Percentiles rank a stretch among this genome's conserved stretches.
Evolutionary conservation across 2,329 filamentous ascomycete genomes (phyloP).

Genomic region (Metarhizium humberi): DNA sequence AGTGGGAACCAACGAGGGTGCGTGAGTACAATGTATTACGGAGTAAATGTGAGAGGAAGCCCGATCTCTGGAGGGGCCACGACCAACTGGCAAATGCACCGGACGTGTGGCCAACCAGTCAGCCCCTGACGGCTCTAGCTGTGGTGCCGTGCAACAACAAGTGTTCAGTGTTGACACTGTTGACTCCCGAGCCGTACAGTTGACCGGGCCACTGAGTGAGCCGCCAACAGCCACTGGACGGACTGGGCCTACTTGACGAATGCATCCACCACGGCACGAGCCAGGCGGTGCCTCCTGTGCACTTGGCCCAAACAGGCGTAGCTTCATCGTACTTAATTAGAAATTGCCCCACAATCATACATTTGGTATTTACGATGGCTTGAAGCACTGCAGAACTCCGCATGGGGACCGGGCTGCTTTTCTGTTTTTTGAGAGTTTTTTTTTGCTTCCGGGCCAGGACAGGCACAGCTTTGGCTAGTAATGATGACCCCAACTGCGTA

Average conservation of each 20-base stretch:
- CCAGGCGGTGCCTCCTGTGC: neutral
- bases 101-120: too few species aligned
- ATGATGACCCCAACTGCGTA: too few species aligned
- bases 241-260: neutral
- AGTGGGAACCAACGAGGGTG: neutral
- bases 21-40: neutral
- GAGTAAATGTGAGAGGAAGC: neutral
- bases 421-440: neutral
- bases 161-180: too few species aligned
- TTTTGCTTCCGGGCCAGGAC: neutral
- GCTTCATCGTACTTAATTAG: neutral
- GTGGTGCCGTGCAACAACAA: too few species aligned
- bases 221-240: neutral
- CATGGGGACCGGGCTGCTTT: too few species aligned
- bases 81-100: too few species aligned
- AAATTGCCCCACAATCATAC: neutral
- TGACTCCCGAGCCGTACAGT: too few species aligned
- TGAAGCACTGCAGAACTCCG: too few species aligned
- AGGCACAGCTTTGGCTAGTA: too few species aligned
- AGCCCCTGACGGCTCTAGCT: neutral
- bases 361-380: neutral
- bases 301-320: slow-evolving; percentile 1
- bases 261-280: neutral
- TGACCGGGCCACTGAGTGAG: too few species aligned
- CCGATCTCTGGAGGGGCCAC: neutral